A percentile compares a stretch with the other conserved stretches of the same genome.
Conservation (phyloP, 1,284 basidiomycete species). For the Ganoderma sinense region DNA sequence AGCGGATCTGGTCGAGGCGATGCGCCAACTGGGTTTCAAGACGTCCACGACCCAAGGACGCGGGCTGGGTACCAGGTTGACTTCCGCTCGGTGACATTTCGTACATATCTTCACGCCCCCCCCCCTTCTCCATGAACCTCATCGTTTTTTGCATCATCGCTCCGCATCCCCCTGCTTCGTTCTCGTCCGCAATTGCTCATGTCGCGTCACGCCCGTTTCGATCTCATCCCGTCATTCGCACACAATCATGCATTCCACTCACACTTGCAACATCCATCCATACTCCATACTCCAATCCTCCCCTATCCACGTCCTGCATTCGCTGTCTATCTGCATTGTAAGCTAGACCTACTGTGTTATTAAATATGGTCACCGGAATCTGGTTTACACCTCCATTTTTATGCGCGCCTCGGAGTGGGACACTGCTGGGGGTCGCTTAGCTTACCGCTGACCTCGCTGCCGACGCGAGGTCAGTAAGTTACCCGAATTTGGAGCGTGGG, state of each 20-base stretch:
- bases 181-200: slow-evolving; percentile 38
- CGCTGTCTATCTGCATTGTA: slow-evolving; percentile 47
- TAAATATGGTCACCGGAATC: slow-evolving; percentile 34
- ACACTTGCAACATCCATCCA: slow-evolving; percentile 24
- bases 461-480: neutral
- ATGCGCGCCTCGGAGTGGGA: neutral
- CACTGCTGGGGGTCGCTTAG: neutral
- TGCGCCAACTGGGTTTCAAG: slow-evolving; percentile 89
- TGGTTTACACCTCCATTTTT: slow-evolving; percentile 10
- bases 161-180: slow-evolving; percentile 36
- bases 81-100: slow-evolving; percentile 35
- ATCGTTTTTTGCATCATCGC: slow-evolving; percentile 39
- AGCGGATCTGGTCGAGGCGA: slow-evolving; percentile 80
- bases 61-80: slow-evolving; percentile 48
- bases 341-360: slow-evolving; percentile 45
- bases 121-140: slow-evolving; percentile 41
- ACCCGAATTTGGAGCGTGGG: neutral
- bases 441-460: neutral
- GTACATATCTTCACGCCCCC: slow-evolving; percentile 31
- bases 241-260: slow-evolving; percentile 8
- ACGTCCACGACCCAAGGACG: slow-evolving; percentile 69
- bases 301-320: slow-evolving; percentile 23
- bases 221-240: slow-evolving; percentile 27
- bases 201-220: slow-evolving; percentile 36
- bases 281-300: neutral